phyloP scores from a whole-genome alignment of 257 asterid species.

The Solanum pinnatisectum region DNA sequence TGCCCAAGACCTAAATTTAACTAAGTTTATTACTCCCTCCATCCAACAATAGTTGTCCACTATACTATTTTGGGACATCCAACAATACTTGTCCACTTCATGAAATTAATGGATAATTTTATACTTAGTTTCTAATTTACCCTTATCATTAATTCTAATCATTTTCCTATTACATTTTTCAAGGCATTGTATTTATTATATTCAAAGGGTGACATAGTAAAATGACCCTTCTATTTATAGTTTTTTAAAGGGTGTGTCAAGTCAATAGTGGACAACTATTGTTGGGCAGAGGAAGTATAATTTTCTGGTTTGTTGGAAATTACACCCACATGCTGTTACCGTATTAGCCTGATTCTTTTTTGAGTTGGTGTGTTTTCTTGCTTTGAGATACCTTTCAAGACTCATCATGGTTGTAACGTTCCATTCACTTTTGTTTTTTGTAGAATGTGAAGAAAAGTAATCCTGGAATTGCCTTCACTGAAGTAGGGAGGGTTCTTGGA shows the following conservation, averaged over 20 bases:
- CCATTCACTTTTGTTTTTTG: background rate
- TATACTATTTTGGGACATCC: too few relatives aligned
- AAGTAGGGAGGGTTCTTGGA: slow-evolving; percentile 70
- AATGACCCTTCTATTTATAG: too few relatives aligned
- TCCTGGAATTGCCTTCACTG: slow-evolving; percentile 79
- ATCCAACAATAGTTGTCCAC: too few relatives aligned
- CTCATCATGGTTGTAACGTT: background rate
- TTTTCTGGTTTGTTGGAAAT: background rate
- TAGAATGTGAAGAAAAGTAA: slow-evolving; percentile 70
- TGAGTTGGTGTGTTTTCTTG: background rate
- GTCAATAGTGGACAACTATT: too few relatives aligned
- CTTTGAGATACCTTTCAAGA: background rate
- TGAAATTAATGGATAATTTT: too few relatives aligned
- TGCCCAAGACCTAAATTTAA: background rate
- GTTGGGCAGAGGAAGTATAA: background rate
- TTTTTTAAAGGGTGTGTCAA: too few relatives aligned
- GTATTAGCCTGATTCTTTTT: background rate
- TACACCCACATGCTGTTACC: background rate
- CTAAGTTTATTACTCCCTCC: background rate
- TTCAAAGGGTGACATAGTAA: too few relatives aligned
- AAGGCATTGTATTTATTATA: too few relatives aligned
- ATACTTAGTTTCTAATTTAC: too few relatives aligned
- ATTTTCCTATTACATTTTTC: too few relatives aligned
- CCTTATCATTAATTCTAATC: too few relatives aligned
- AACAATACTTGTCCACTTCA: too few relatives aligned